phyloP scores from a whole-genome alignment of 2,329 filamentous ascomycete species.

The Thyridium curvatum region DNA sequence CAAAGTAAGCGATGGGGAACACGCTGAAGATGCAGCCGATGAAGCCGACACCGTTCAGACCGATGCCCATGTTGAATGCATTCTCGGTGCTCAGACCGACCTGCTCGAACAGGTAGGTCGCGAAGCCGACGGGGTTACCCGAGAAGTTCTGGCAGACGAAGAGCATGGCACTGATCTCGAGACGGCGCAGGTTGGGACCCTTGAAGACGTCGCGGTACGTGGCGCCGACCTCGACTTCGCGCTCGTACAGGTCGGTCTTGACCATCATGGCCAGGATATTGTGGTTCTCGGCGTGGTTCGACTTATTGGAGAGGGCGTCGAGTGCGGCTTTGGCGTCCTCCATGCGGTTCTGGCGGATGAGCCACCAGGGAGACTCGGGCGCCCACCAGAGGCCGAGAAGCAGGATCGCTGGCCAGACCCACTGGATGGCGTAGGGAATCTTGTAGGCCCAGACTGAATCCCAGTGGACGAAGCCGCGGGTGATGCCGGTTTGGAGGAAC shows the following conservation, averaged over 20 bases:
- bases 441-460: constrained; percentile 33
- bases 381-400: constrained; percentile 31
- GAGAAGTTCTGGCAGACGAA: constrained; percentile 11
- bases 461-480: constrained; percentile 28
- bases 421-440: constrained; percentile 31
- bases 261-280: constrained; percentile 45
- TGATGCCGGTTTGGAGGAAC: constrained; percentile 38
- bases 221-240: constrained; percentile 36
- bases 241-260: constrained; percentile 47
- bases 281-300: constrained; percentile 27
- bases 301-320: constrained; percentile 27
- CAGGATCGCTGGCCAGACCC: constrained; percentile 34
- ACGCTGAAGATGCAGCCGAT: constrained; percentile 2
- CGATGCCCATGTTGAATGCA: constrained; percentile 11
- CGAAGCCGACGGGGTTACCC: constrained; percentile 9
- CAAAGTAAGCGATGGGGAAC: constrained; percentile 2
- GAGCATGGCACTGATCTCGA: constrained; percentile 5
- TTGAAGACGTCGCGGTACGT: constrained; percentile 38
- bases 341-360: constrained; percentile 27
- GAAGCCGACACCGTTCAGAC: constrained; percentile 5
- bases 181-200: constrained; percentile 34
- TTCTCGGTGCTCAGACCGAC: constrained; percentile 8
- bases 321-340: constrained; percentile 30
- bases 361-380: constrained; percentile 37
- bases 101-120: constrained; percentile 12